These are phyloP conservation scores for Macrophomina phaseolina DNA, from an alignment of 2,329 filamentous ascomycete species.

Conservation along the genomic window DNA sequence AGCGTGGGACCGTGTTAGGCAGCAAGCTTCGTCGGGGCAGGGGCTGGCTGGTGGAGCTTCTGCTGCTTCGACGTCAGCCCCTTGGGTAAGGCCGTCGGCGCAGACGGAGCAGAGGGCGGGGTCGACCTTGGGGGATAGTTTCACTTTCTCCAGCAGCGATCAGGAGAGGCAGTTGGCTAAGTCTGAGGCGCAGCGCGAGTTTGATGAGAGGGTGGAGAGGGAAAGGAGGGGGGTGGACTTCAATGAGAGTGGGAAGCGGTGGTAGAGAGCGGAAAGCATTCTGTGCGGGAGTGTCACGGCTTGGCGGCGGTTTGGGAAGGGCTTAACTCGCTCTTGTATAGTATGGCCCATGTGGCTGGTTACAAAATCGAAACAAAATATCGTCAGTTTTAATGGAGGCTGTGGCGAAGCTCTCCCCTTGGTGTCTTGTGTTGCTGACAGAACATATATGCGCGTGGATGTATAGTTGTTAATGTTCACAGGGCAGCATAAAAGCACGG, in stretches of 20 bases:
- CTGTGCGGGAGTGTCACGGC: too few species aligned
- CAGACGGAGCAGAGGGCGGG: slow-evolving; percentile 38
- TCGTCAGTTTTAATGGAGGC: too few species aligned
- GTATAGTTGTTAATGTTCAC: not conserved
- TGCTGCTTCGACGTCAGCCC: not conserved
- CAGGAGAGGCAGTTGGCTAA: slow-evolving; percentile 52
- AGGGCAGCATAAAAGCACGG: not conserved
- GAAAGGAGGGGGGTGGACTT: slow-evolving; percentile 56
- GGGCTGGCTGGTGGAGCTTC: slow-evolving; percentile 30
- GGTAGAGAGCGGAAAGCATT: slow-evolving; percentile 31
- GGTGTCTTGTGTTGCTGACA: too few species aligned
- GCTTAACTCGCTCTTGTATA: not conserved
- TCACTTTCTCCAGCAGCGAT: slow-evolving; percentile 50
- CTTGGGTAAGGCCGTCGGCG: slow-evolving; percentile 31
- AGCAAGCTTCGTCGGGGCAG: slow-evolving; percentile 36
- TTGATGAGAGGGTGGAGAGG: slow-evolving; percentile 55
- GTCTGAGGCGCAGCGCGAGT: slow-evolving; percentile 55
- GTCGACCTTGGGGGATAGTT: slow-evolving; percentile 49
- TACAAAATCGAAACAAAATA: not conserved
- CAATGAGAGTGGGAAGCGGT: slow-evolving; percentile 37
- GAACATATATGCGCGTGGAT: too few species aligned
- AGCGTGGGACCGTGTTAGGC: slow-evolving; percentile 53
- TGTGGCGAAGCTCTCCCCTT: too few species aligned
- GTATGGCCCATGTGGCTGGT: not conserved
- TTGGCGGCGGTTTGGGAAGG: too few species aligned